Evolutionary conservation across 805 yeast genomes (phyloP).

Genomic region (Debaryomyces castellii): DNA sequence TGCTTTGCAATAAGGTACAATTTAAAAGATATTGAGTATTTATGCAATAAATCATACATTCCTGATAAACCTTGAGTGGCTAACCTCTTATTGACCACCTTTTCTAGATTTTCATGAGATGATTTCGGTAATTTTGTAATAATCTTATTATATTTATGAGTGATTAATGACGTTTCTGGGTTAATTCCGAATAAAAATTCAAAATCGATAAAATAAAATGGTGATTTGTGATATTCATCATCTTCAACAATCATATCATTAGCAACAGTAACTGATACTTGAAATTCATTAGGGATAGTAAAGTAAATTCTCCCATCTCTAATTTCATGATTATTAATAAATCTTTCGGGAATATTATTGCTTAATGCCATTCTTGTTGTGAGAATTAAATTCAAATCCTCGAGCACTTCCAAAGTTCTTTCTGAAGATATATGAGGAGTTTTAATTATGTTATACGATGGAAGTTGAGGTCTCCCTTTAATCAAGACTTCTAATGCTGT

Average conservation of each 20-base stretch:
- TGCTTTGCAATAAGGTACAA: conserved; percentile 60
- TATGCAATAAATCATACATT: conserved; percentile 55
- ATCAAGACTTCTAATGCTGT: conserved; percentile 86
- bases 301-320: conserved; percentile 76
- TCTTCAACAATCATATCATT: conserved; percentile 52
- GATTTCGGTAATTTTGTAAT: conserved; percentile 30
- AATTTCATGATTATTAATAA: conserved; percentile 57
- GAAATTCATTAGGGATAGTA: conserved; percentile 61
- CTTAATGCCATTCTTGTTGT: conserved; percentile 73
- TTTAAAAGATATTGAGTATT: conserved; percentile 63
- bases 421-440: conserved; percentile 50
- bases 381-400: conserved; percentile 68
- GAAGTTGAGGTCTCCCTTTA: conserved; percentile 72
- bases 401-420: conserved; percentile 58
- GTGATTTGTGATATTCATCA: conserved; percentile 48
- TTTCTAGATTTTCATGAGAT: conserved; percentile 48
- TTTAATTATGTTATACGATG: conserved; percentile 59
- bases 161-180: conserved; percentile 32
- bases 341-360: conserved; percentile 61
- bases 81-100: conserved; percentile 53
- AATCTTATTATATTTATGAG: conserved; percentile 24
- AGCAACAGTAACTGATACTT: conserved; percentile 65
- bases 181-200: conserved; percentile 56
- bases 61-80: conserved; percentile 47
- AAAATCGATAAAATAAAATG: conserved; percentile 78